Conservation (phyloP, 1,139 yeast species). For the Candida sanyaensis region DNA sequence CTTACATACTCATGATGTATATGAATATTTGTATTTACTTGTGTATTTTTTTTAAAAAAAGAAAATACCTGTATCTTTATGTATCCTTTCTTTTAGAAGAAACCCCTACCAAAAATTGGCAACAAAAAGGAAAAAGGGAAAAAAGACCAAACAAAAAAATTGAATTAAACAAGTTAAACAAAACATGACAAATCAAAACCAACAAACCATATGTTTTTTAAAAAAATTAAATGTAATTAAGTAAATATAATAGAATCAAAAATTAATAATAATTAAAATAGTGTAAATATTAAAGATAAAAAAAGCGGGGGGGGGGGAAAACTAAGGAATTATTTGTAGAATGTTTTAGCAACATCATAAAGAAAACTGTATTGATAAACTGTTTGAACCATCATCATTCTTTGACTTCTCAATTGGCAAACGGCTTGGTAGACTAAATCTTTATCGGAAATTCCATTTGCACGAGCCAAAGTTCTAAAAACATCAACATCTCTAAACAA, state of each 20-base stretch:
- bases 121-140: not conserved
- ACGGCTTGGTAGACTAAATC: conserved; percentile 27
- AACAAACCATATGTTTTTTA: not conserved
- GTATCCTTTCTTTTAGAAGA: not conserved
- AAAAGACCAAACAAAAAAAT: not conserved
- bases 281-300: not conserved
- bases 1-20: too few species aligned
- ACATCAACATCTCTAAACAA: conserved; percentile 21
- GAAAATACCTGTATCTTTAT: conserved; percentile 1
- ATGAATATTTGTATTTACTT: not conserved
- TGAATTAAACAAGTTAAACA: not conserved
- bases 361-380: conserved; percentile 55
- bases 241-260: not conserved
- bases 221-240: not conserved
- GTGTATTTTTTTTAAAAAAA: not conserved
- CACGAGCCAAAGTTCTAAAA: conserved; percentile 5
- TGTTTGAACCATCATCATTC: conserved; percentile 74
- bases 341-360: conserved; percentile 23
- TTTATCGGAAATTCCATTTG: conserved; percentile 1
- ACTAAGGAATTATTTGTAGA: conserved; percentile 6
- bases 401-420: conserved; percentile 46
- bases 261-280: not conserved
- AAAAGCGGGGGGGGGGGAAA: too few species aligned
- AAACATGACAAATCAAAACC: not conserved
- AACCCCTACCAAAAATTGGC: too few species aligned